Percentiles rank a stretch among this genome's conserved stretches.
Evolutionary conservation across 1,284 basidiomycete genomes (phyloP).

Genomic region (Sutorius eximius): DNA sequence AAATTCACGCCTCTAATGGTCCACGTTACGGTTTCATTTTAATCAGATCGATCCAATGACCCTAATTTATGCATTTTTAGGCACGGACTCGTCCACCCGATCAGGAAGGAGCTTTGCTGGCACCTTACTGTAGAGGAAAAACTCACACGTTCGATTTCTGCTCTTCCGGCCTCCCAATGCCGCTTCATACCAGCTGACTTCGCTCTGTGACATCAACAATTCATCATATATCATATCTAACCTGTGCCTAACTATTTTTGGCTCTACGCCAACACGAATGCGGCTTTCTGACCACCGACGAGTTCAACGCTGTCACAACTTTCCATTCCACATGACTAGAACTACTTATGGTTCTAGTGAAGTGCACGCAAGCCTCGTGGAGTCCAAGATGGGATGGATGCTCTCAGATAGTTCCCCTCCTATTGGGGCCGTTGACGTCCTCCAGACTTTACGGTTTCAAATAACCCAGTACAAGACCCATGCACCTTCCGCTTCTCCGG

Average conservation of each 20-base stretch:
- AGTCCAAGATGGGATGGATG: neutral
- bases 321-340: neutral
- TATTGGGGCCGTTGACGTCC: neutral
- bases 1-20: too few species aligned
- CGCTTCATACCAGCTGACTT: neutral
- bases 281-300: neutral
- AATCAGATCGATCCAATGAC: neutral
- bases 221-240: neutral
- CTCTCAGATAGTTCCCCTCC: too few species aligned
- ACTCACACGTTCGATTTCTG: neutral
- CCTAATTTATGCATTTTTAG: neutral
- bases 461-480: neutral
- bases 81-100: neutral
- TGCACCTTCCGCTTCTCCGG: neutral
- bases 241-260: neutral
- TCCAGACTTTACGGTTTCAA: neutral
- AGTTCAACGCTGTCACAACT: neutral
- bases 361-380: neutral
- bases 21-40: too few species aligned
- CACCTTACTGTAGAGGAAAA: neutral
- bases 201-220: neutral
- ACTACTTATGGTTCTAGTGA: neutral
- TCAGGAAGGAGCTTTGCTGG: neutral
- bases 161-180: neutral
- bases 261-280: neutral